Evolutionary conservation across 257 asterid genomes (phyloP).

Genomic region (Pogostemon cablin): DNA sequence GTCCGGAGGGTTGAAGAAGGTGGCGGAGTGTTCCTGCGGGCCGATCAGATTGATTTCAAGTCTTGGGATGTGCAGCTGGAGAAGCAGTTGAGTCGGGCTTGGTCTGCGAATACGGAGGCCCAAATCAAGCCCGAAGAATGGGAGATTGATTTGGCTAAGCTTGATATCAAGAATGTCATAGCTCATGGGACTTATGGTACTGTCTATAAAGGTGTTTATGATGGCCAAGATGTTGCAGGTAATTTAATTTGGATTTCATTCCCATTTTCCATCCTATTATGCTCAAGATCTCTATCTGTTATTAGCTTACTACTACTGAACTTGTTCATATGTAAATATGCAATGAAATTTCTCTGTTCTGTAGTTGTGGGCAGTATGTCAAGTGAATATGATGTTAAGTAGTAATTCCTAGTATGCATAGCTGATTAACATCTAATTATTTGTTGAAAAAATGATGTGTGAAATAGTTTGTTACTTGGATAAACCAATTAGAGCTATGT

Average conservation of each 20-base stretch:
- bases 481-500: too few relatives aligned
- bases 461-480: too few relatives aligned
- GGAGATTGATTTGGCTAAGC: slow-evolving; percentile 57
- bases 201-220: slow-evolving; percentile 56
- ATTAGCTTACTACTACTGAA: too few relatives aligned
- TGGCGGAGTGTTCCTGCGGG: slow-evolving; percentile 46
- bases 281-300: not conserved
- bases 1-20: slow-evolving; percentile 28
- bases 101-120: slow-evolving; percentile 39
- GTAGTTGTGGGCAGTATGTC: not conserved
- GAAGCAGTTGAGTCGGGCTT: slow-evolving; percentile 57
- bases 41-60: slow-evolving; percentile 69
- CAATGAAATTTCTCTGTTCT: not conserved
- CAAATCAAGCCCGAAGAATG: slow-evolving; percentile 45
- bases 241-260: not conserved
- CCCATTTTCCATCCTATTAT: not conserved
- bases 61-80: slow-evolving; percentile 61
- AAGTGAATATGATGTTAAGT: too few relatives aligned
- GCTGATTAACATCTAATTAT: too few relatives aligned
- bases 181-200: slow-evolving; percentile 75
- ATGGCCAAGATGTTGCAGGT: slow-evolving; percentile 69
- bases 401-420: too few relatives aligned
- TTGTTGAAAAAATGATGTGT: too few relatives aligned
- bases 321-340: not conserved
- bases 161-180: slow-evolving; percentile 54